Conservation (phyloP, 2,329 filamentous ascomycete genomes). For the Fusarium cyanostomum region DNA sequence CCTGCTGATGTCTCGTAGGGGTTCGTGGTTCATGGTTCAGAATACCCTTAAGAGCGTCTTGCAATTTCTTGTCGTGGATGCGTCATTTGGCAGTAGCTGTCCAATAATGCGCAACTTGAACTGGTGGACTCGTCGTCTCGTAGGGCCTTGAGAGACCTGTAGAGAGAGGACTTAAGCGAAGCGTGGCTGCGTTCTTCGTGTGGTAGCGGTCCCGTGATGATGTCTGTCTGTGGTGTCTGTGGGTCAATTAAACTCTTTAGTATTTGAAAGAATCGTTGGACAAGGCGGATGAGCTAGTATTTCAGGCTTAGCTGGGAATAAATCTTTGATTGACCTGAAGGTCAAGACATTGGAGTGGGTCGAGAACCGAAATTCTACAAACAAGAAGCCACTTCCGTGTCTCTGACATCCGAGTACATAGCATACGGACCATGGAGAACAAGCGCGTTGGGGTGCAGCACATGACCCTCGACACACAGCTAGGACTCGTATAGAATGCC, state of each 20-base stretch:
- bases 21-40: too few relatives aligned
- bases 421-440: background rate
- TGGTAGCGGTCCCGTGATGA: constrained; percentile 37
- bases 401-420: background rate
- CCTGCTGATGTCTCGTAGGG: too few relatives aligned
- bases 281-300: background rate
- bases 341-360: constrained; percentile 1
- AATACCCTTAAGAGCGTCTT: background rate
- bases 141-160: background rate
- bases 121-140: background rate
- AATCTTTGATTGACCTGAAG: constrained; percentile 3
- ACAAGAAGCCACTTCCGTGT: constrained; percentile 12
- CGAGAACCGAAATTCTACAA: background rate
- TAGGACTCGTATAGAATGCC: constrained; percentile 32
- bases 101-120: constrained; percentile 5
- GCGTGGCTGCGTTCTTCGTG: constrained; percentile 4
- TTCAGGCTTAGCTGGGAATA: background rate
- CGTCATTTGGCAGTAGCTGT: constrained; percentile 21
- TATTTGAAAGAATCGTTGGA: too few relatives aligned
- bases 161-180: background rate
- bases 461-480: constrained; percentile 5
- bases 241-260: constrained; percentile 1
- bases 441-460: background rate
- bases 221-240: constrained; percentile 33
- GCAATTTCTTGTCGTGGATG: background rate